Evolutionary conservation across 1,139 yeast species (phyloP), one percentile per base, ranked within the genome.

Genomic region (Yarrowia galli): DNA sequence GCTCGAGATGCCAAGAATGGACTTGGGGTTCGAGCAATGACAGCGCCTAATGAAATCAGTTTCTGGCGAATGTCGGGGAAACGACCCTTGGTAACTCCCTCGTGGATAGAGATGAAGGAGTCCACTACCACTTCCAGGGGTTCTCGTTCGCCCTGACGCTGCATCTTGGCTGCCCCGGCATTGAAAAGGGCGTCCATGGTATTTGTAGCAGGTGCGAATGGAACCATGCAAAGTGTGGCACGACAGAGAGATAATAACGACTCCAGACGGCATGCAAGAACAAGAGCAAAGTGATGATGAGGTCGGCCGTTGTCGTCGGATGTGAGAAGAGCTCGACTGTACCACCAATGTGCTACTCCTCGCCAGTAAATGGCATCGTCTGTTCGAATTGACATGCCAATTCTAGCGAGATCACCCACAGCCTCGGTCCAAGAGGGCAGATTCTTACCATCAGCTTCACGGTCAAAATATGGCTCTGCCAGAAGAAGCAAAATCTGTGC

Each of bases 301-400:
- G 56, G 56, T 9, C 66, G 32, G 1, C 66, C 66, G 25, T 46
- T 61, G 25, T 61, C 66, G 15, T 18, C 20, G 3, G 25, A 46
- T 12, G 54, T 18, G 10, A 36, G 28, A 6, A 61, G 45, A 2
- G 66, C 42, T 13, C 56, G 54, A 18, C 66, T 48, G 45, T 61
- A 61, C 66, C 66, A 61, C 66, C 66, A 61, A 28, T 61, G 66
- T 18, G 66, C 66, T 16, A 61, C 66, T 36, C 56, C 66, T n/a
- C 66, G 36, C 66, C 66, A 61, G 38, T 61, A 61, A 16, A 61
- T 36, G 45, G 46, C 66, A 9, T 61, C 66, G 7, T 48, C 66
- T n/a, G 56, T 46, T 2, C 56, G 54, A 8, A 61, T 18, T 13
- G 66, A 48, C 66, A 61, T 61, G n/a, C 56, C 54, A 2, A 61